These are phyloP conservation scores for Polytrichum commune DNA, from an alignment of 225 moss, liverwort and hornwort species.

Conservation along the genomic window DNA sequence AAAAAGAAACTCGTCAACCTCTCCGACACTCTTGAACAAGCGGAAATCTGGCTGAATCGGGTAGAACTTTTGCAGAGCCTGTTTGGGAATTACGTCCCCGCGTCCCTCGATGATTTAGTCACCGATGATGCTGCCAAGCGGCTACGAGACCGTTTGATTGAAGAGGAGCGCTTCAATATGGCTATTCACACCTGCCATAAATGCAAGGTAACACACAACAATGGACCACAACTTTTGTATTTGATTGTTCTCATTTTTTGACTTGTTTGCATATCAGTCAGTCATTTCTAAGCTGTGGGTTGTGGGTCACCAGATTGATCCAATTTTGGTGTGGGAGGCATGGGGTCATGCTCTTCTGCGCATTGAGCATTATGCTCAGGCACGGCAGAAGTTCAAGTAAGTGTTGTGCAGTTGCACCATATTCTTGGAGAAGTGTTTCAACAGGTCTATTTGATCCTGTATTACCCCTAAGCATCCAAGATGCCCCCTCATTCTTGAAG, in stretches of 20 bases:
- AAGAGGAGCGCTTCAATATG: slow-evolving; percentile 80
- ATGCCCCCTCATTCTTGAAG: too few relatives aligned
- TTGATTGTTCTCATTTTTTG: too few relatives aligned
- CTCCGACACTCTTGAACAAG: slow-evolving; percentile 55
- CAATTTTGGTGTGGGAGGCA: slow-evolving; percentile 84
- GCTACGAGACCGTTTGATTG: slow-evolving; percentile 85
- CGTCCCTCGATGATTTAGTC: slow-evolving; percentile 83
- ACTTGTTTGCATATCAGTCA: not conserved
- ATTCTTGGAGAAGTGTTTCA: too few relatives aligned
- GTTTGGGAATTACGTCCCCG: slow-evolving; percentile 76
- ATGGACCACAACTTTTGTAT: too few relatives aligned
- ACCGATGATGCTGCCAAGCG: slow-evolving; percentile 60
- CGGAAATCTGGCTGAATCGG: slow-evolving; percentile 85
- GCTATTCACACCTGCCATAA: slow-evolving; percentile 79
- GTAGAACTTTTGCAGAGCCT: slow-evolving; percentile 90
- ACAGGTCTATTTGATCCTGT: too few relatives aligned
- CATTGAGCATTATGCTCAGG: slow-evolving; percentile 86
- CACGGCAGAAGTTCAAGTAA: slow-evolving; percentile 89
- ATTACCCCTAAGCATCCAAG: too few relatives aligned
- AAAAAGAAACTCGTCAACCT: slow-evolving; percentile 35
- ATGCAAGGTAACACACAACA: slow-evolving; percentile 67
- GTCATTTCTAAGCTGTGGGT: not conserved
- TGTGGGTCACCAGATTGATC: slow-evolving; percentile 61
- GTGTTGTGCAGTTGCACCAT: slow-evolving; percentile 8
- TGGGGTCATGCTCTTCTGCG: slow-evolving; percentile 98